Evolutionary conservation across 116 monocot genomes (phyloP).

Genomic region (Papilionanthe hybrid): DNA sequence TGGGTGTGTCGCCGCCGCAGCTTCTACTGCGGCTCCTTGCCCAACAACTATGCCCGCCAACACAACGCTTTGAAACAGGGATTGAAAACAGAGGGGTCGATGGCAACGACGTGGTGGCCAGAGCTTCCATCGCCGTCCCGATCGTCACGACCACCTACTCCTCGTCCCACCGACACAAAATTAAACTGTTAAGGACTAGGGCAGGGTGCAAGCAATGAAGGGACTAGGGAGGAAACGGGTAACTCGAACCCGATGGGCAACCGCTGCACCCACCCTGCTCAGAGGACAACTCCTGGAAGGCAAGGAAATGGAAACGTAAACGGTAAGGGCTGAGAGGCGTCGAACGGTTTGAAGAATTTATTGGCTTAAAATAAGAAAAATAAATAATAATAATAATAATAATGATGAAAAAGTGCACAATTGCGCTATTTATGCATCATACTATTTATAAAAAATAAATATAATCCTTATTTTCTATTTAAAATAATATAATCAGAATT

Average conservation of each 20-base stretch:
- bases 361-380: too few species aligned
- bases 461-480: too few species aligned
- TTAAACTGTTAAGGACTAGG: background rate
- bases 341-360: too few species aligned
- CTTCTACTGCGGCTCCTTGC: background rate
- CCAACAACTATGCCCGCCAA: background rate
- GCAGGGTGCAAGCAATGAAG: background rate
- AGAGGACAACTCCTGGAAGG: background rate
- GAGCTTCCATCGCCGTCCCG: slow-evolving; percentile 2
- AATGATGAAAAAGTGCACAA: too few species aligned
- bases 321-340: background rate
- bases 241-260: background rate
- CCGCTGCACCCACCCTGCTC: background rate
- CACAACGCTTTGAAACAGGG: background rate
- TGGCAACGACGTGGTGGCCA: background rate
- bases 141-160: background rate
- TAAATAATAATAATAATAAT: too few species aligned
- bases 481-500: too few species aligned
- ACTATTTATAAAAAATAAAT: too few species aligned
- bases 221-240: background rate
- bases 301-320: background rate
- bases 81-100: background rate
- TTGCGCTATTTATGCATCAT: too few species aligned
- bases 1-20: background rate
- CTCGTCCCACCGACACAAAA: background rate